A percentile compares a stretch with the other conserved stretches of the same genome.
These are phyloP conservation scores for Penicillium sp. DNA, from an alignment of 2,329 filamentous ascomycete species.

Conservation along the genomic window DNA sequence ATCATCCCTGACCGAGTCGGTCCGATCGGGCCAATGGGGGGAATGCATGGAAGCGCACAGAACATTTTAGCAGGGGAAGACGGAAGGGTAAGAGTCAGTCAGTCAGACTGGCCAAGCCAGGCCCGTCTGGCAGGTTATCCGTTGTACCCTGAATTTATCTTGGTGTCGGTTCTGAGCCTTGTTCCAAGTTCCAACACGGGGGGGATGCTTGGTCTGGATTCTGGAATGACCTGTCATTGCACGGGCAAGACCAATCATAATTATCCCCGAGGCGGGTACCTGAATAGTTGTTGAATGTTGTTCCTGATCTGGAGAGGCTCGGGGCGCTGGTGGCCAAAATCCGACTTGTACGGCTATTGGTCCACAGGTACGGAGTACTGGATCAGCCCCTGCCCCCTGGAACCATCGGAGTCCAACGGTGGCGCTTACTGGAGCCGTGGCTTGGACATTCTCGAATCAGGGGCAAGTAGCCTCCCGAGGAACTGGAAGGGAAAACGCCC, in stretches of 20 bases:
- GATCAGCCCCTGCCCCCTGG: slow-evolving; percentile 29
- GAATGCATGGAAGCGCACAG: slow-evolving; percentile 13
- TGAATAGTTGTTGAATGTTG: slow-evolving; percentile 35
- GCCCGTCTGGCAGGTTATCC: slow-evolving; percentile 2
- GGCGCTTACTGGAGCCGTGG: slow-evolving; percentile 26
- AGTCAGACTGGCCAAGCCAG: slow-evolving; percentile 11
- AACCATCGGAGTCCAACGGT: slow-evolving; percentile 28
- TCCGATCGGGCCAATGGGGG: slow-evolving; percentile 22
- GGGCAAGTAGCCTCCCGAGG: slow-evolving; percentile 20
- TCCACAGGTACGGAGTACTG: neutral
- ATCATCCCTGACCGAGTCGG: slow-evolving; percentile 13
- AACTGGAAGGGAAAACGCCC: neutral
- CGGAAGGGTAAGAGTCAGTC: neutral
- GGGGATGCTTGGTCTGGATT: slow-evolving; percentile 4
- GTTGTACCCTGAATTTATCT: slow-evolving; percentile 12
- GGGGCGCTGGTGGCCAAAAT: slow-evolving; percentile 16
- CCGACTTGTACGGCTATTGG: slow-evolving; percentile 28
- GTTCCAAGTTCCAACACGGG: slow-evolving; percentile 20
- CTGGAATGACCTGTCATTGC: slow-evolving; percentile 34
- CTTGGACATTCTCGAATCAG: slow-evolving; percentile 29
- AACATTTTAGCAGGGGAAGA: slow-evolving; percentile 11
- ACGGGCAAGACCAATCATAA: slow-evolving; percentile 25
- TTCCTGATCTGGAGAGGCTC: slow-evolving; percentile 24
- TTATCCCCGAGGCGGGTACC: slow-evolving; percentile 28
- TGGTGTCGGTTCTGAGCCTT: slow-evolving; percentile 19